These are phyloP conservation scores for Auricularia sp. DNA, from an alignment of 768 basidiomycete species.

Conservation along the genomic window DNA sequence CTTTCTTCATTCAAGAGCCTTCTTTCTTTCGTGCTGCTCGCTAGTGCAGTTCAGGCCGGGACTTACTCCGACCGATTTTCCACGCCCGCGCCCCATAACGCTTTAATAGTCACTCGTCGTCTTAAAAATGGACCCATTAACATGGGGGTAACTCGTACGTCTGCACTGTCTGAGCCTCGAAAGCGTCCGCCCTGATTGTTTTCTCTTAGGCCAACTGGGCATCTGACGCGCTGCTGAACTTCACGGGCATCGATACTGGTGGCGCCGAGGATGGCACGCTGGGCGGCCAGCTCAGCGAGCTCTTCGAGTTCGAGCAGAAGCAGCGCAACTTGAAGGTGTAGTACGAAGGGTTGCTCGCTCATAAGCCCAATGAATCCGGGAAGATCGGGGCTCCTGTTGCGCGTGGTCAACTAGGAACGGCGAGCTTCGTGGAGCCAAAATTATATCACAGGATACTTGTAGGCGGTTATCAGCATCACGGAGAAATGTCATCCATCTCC, in stretches of 20 bases:
- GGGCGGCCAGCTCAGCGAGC: neutral
- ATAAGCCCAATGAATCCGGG: too few relatives aligned
- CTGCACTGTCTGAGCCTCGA: neutral
- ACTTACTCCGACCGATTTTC: neutral
- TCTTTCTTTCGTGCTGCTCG: neutral
- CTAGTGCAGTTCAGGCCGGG: neutral
- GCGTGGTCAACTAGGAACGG: too few relatives aligned
- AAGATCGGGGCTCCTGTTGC: too few relatives aligned
- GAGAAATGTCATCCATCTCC: too few relatives aligned
- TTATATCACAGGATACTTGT: too few relatives aligned
- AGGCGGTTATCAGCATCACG: too few relatives aligned
- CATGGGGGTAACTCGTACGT: neutral
- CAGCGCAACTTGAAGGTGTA: conserved; percentile 20
- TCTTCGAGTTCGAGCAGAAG: neutral
- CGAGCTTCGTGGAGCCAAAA: too few relatives aligned
- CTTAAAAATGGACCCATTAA: neutral
- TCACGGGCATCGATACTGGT: conserved; percentile 22
- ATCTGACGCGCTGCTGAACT: neutral
- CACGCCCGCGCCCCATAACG: neutral
- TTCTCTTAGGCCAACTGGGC: neutral
- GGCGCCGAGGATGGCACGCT: conserved; percentile 3
- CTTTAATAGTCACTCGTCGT: neutral
- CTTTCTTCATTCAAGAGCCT: neutral
- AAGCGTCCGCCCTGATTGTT: neutral
- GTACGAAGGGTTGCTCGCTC: too few relatives aligned